Evolutionary conservation across 805 yeast genomes (phyloP).

Genomic region (Komagataella kurtzmanii): DNA sequence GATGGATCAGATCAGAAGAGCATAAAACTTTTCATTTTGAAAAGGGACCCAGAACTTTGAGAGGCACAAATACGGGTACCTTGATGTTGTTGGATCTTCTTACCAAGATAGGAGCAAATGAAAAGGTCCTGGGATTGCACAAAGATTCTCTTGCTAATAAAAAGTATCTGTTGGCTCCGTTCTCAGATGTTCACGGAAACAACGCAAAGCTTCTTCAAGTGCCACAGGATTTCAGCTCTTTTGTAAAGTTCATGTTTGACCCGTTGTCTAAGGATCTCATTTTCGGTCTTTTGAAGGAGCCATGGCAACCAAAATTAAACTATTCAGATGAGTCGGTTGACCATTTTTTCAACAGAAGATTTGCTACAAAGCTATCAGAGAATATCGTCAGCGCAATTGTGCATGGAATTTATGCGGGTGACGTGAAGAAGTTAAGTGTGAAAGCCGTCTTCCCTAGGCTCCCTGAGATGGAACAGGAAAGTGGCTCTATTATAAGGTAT

Average conservation of each 20-base stretch:
- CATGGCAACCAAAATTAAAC: constrained; percentile 22
- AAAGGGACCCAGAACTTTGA: constrained; percentile 82
- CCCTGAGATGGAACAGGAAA: constrained; percentile 39
- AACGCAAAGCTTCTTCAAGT: constrained; percentile 35
- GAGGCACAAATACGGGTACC: constrained; percentile 76
- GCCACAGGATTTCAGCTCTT: constrained; percentile 27
- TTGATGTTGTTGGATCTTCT: constrained; percentile 52
- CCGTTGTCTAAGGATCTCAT: constrained; percentile 32
- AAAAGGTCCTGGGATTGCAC: constrained; percentile 46
- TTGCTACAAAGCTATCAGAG: constrained; percentile 41
- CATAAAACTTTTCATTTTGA: constrained; percentile 32
- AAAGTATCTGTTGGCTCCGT: constrained; percentile 43
- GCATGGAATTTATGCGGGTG: constrained; percentile 92
- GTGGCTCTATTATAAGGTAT: constrained; percentile 42
- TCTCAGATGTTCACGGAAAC: constrained; percentile 8
- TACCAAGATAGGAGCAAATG: constrained; percentile 28
- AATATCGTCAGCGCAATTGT: constrained; percentile 69
- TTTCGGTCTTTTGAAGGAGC: constrained; percentile 34
- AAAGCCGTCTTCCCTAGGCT: constrained; percentile 42
- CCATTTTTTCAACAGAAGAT: constrained; percentile 52
- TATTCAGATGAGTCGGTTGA: constrained; percentile 59
- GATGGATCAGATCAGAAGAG: constrained; percentile 54
- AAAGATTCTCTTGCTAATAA: constrained; percentile 50
- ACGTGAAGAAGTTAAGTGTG: constrained; percentile 52
- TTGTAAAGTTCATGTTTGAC: constrained; percentile 21